A percentile compares a stretch with the other conserved stretches of the same genome.
These are phyloP conservation scores for Linum trigynum DNA, from an alignment of 345 rosid species.

Conservation along the genomic window DNA sequence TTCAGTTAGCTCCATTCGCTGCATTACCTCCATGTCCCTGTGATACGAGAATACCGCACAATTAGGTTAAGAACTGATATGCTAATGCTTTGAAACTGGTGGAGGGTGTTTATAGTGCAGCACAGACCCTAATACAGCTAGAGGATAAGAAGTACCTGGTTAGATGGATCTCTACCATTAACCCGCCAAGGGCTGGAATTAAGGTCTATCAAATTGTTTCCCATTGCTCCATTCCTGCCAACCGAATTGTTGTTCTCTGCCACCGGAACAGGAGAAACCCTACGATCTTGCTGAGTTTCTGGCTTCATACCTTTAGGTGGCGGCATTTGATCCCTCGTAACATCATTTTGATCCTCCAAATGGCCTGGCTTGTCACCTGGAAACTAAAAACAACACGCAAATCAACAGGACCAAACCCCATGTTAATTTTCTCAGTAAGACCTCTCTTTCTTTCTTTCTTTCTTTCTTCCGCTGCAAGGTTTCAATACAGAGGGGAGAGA, in stretches of 20 bases:
- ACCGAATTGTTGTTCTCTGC: slow-evolving; percentile 30
- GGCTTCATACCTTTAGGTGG: slow-evolving; percentile 16
- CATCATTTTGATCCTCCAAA: slow-evolving; percentile 33
- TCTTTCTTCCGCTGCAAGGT: background rate
- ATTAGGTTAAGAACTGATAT: too few relatives aligned
- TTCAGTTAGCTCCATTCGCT: too few relatives aligned
- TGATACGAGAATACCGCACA: too few relatives aligned
- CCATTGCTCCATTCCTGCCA: slow-evolving; percentile 32
- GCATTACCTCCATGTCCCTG: too few relatives aligned
- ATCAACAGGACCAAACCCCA: slow-evolving; percentile 6
- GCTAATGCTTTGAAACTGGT: too few relatives aligned
- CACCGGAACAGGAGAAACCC: slow-evolving; percentile 22
- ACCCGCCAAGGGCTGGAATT: slow-evolving; percentile 55
- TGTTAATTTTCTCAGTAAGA: too few relatives aligned
- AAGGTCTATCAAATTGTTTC: slow-evolving; percentile 55
- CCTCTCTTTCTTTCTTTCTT: too few relatives aligned
- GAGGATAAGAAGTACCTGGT: slow-evolving; percentile 33
- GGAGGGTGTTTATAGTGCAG: too few relatives aligned
- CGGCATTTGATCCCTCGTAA: slow-evolving; percentile 32
- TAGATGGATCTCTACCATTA: slow-evolving; percentile 41
- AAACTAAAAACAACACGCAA: slow-evolving; percentile 35
- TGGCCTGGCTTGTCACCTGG: slow-evolving; percentile 59
- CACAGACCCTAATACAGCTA: background rate
- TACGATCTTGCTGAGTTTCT: slow-evolving; percentile 43
- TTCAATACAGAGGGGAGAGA: background rate